Conservation (phyloP, 2,329 filamentous ascomycete species). For the Trichophyton mentagrophytes region DNA sequence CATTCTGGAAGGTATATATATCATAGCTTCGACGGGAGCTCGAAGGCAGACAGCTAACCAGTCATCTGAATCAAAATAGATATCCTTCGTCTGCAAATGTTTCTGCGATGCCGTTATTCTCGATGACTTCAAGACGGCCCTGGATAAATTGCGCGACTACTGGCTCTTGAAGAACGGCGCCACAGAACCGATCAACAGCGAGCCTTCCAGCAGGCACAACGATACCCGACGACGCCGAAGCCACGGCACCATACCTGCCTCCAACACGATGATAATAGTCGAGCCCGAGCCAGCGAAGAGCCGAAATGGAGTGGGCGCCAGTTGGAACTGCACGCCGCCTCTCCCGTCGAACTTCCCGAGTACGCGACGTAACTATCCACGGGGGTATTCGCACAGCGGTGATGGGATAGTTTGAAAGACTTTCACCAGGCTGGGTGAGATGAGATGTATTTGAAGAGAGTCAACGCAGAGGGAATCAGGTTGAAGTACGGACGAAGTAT, state of each 20-base stretch:
- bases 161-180: slow-evolving; percentile 22
- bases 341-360: not conserved
- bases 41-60: not conserved
- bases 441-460: not conserved
- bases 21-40: not conserved
- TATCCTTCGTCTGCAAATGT: slow-evolving; percentile 54
- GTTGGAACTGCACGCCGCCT: not conserved
- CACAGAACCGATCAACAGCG: slow-evolving; percentile 8
- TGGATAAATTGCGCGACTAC: slow-evolving; percentile 28
- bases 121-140: slow-evolving; percentile 54
- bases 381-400: not conserved
- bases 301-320: not conserved
- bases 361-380: not conserved
- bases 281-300: not conserved
- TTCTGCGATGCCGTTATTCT: slow-evolving; percentile 54
- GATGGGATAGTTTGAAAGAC: not conserved
- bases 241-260: not conserved
- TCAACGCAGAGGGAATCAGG: not conserved
- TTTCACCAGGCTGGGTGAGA: not conserved
- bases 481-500: not conserved
- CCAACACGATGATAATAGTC: not conserved
- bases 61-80: slow-evolving; percentile 13
- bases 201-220: not conserved
- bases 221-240: not conserved
- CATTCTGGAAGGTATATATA: slow-evolving; percentile 45